phyloP scores from a whole-genome alignment of 2,329 filamentous ascomycete genomes.

The Fusarium illudens region DNA sequence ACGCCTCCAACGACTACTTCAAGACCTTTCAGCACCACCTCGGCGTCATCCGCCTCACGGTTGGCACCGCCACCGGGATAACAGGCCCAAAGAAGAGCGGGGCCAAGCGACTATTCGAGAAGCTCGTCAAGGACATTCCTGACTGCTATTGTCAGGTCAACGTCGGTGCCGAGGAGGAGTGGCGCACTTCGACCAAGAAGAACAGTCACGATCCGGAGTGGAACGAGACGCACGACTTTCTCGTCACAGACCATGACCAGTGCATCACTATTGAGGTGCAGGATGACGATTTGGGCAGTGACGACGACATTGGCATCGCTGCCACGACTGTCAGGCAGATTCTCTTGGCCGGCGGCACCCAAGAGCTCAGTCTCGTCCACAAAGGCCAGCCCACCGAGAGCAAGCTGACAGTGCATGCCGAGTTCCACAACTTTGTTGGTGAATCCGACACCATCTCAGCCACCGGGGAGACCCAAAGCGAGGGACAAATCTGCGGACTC shows the following conservation, averaged over 20 bases:
- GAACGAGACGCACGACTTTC: conserved; percentile 41
- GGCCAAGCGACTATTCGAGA: conserved; percentile 32
- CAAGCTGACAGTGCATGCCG: conserved; percentile 33
- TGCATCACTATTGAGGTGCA: conserved; percentile 33
- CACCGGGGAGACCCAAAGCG: conserved; percentile 13
- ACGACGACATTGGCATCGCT: conserved; percentile 39
- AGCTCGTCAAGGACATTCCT: conserved; percentile 38
- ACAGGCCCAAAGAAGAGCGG: conserved; percentile 38
- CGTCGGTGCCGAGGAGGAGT: conserved; percentile 36
- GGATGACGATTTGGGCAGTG: conserved; percentile 36
- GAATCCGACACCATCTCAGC: conserved; percentile 31
- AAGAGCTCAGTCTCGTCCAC: conserved; percentile 32
- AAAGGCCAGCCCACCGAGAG: conserved; percentile 32
- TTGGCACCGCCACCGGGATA: conserved; percentile 33
- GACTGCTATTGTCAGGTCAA: conserved; percentile 38
- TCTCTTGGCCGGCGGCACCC: conserved; percentile 31
- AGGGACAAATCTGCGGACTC: conserved; percentile 38
- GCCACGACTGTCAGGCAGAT: conserved; percentile 35
- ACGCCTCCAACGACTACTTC: conserved; percentile 41
- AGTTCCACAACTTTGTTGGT: conserved; percentile 36
- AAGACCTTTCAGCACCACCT: conserved; percentile 40
- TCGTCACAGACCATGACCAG: conserved; percentile 40
- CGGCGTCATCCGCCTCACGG: conserved; percentile 37
- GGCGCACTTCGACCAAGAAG: conserved; percentile 38
- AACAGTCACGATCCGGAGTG: conserved; percentile 38